Percentiles rank a stretch among this genome's conserved stretches.
phyloP scores from a whole-genome alignment of 1,284 basidiomycete species.

The Malassezia slooffiae region DNA sequence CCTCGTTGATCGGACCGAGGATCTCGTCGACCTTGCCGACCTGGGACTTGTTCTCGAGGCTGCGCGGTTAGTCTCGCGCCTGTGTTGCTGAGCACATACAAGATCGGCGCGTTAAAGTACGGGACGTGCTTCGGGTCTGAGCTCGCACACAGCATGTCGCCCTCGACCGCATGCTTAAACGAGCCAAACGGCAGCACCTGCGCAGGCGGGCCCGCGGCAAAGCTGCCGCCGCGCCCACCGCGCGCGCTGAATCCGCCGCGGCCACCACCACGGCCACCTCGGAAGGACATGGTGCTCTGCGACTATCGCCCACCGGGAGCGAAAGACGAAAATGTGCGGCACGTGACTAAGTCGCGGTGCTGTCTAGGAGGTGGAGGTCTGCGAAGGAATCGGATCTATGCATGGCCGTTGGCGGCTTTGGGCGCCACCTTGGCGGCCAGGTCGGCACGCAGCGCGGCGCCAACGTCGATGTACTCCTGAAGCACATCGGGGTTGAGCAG shows the following conservation, averaged over 20 bases:
- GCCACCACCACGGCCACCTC: slow-evolving; percentile 28
- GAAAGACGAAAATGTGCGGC: slow-evolving; percentile 15
- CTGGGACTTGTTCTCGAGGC: slow-evolving; percentile 84
- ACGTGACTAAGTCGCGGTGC: too few species aligned
- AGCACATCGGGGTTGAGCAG: slow-evolving; percentile 66
- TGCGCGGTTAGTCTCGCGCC: slow-evolving; percentile 10
- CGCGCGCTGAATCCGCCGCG: slow-evolving; percentile 27
- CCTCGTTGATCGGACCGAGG: slow-evolving; percentile 93
- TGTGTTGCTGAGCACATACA: slow-evolving; percentile 50
- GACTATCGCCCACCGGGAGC: not conserved
- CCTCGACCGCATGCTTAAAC: slow-evolving; percentile 69
- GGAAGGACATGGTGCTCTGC: slow-evolving; percentile 1
- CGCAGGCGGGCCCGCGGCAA: slow-evolving; percentile 39
- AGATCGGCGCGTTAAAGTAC: slow-evolving; percentile 98
- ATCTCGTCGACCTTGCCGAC: slow-evolving; percentile 96
- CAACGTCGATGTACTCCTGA: slow-evolving; percentile 56
- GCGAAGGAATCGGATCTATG: not conserved
- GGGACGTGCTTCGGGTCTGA: slow-evolving; percentile 60
- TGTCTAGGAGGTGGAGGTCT: not conserved
- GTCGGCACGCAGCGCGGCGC: slow-evolving; percentile 51
- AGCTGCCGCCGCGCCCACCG: slow-evolving; percentile 34
- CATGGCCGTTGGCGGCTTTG: slow-evolving; percentile 1
- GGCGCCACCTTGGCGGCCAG: slow-evolving; percentile 40
- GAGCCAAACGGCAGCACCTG: slow-evolving; percentile 42
- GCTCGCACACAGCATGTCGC: slow-evolving; percentile 92